Percentiles rank a stretch among this genome's conserved stretches.
Evolutionary conservation across 192 early-diverging fungal species (phyloP).

Genomic region (Endogone sp.): DNA sequence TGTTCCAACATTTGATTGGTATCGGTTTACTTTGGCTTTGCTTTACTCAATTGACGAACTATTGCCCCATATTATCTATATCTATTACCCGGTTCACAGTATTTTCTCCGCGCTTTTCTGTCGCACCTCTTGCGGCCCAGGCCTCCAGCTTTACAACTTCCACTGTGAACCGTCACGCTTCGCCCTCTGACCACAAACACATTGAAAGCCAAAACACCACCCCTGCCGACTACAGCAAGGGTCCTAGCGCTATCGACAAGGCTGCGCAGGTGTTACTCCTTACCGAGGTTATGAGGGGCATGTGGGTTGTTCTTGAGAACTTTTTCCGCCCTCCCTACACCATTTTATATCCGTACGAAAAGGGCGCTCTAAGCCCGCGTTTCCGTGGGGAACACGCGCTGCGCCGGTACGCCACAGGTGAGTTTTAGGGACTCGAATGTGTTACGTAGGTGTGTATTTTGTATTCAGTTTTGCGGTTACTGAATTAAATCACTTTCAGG

Average conservation of each 20-base stretch:
- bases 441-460: no score
- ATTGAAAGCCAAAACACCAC: no score
- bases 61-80: no score
- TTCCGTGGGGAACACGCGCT: constrained; percentile 98
- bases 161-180: constrained; percentile 10
- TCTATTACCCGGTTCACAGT: no score
- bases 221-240: constrained; percentile 10
- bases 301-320: constrained; percentile 89
- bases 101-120: no score
- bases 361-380: constrained; percentile 87
- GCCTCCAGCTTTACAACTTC: constrained; percentile 20
- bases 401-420: constrained; percentile 90
- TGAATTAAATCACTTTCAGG: constrained; percentile 40
- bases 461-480: neutral
- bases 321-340: constrained; percentile 96
- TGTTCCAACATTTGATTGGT: no score
- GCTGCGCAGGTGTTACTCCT: constrained; percentile 79
- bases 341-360: constrained; percentile 94
- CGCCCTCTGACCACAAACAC: constrained; percentile 8
- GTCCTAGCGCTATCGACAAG: constrained; percentile 37
- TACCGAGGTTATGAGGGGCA: constrained; percentile 88
- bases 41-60: no score
- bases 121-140: constrained; percentile 19
- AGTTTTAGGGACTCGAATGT: constrained; percentile 1
- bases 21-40: no score